Conservation (phyloP, 1,284 basidiomycete species). For the Ustilago curta region DNA sequence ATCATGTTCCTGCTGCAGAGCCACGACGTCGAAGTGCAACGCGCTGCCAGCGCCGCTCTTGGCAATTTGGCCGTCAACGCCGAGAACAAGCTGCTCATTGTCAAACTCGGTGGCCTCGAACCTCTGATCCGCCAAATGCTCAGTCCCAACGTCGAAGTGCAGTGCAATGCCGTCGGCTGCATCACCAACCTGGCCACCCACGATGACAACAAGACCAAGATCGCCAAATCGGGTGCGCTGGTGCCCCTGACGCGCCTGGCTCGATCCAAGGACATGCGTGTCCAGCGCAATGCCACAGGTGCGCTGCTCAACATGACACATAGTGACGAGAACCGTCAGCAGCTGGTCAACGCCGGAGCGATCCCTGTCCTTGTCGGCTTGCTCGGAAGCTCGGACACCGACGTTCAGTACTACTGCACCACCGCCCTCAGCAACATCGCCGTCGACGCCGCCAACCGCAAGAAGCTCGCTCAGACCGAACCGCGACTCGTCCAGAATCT, state of each 20-base stretch:
- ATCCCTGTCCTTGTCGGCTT: conserved; percentile 96
- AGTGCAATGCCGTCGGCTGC: conserved; percentile 99
- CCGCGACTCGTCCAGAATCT: conserved; percentile 94
- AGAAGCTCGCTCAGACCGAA: conserved; percentile 93
- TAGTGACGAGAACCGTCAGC: conserved; percentile 93
- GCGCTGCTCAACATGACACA: conserved; percentile 99
- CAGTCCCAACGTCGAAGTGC: conserved; percentile 98
- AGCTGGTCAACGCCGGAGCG: conserved; percentile 97
- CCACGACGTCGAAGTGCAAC: conserved; percentile 98
- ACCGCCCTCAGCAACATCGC: conserved; percentile 99
- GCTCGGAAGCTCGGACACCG: conserved; percentile 95
- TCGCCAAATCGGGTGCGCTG: conserved; percentile 97
- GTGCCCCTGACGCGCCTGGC: conserved; percentile 96
- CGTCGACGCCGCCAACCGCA: conserved; percentile 77
- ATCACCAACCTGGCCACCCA: conserved; percentile 99
- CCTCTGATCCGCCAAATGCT: conserved; percentile 99
- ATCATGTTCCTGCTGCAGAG: conserved; percentile 96
- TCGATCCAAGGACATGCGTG: conserved; percentile 98
- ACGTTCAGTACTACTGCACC: conserved; percentile 99
- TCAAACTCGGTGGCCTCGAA: conserved; percentile 96
- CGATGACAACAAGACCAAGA: conserved; percentile 99
- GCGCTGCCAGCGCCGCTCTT: conserved; percentile 96
- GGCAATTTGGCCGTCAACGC: conserved; percentile 99
- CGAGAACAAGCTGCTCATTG: conserved; percentile 98
- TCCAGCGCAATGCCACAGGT: conserved; percentile 97